Evolutionary conservation across 495 filamentous ascomycete genomes (phyloP).

Genomic region (Physcia stellaris): DNA sequence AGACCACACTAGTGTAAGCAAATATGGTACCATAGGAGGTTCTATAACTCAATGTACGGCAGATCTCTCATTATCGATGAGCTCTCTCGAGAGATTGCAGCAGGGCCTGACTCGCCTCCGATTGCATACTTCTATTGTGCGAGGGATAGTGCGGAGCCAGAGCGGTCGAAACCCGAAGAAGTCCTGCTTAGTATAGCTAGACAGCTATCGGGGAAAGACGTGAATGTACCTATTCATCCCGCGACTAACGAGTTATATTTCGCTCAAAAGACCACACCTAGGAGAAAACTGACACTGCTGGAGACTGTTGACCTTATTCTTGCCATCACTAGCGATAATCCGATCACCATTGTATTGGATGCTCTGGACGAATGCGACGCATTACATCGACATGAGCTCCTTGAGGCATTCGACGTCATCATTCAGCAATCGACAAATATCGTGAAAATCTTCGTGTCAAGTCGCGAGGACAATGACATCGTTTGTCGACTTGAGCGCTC

Average conservation of each 20-base stretch:
- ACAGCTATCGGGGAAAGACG: constrained; percentile 14
- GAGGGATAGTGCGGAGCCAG: constrained; percentile 14
- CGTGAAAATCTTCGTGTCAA: constrained; percentile 27
- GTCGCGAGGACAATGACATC: constrained; percentile 26
- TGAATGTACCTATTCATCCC: constrained; percentile 8
- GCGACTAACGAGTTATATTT: too few species aligned
- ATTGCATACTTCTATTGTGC: constrained; percentile 20
- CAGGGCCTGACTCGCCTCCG: not conserved
- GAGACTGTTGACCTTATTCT: constrained; percentile 5
- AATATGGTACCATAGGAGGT: too few species aligned
- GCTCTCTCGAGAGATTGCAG: not conserved
- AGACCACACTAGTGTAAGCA: constrained; percentile 8
- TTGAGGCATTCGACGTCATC: constrained; percentile 17
- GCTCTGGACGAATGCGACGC: constrained; percentile 27
- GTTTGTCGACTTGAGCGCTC: constrained; percentile 10
- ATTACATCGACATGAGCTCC: constrained; percentile 12
- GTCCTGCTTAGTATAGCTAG: constrained; percentile 17
- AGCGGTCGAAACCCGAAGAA: constrained; percentile 15
- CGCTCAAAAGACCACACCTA: too few species aligned
- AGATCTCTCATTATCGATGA: constrained; percentile 6
- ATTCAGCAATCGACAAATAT: constrained; percentile 16
- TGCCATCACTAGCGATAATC: not conserved
- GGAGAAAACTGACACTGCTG: not conserved
- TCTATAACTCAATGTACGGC: too few species aligned
- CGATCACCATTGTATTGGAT: constrained; percentile 25